A percentile compares a stretch with the other conserved stretches of the same genome.
phyloP scores from a whole-genome alignment of 495 filamentous ascomycete species.

The Aspergillus nanangensis region DNA sequence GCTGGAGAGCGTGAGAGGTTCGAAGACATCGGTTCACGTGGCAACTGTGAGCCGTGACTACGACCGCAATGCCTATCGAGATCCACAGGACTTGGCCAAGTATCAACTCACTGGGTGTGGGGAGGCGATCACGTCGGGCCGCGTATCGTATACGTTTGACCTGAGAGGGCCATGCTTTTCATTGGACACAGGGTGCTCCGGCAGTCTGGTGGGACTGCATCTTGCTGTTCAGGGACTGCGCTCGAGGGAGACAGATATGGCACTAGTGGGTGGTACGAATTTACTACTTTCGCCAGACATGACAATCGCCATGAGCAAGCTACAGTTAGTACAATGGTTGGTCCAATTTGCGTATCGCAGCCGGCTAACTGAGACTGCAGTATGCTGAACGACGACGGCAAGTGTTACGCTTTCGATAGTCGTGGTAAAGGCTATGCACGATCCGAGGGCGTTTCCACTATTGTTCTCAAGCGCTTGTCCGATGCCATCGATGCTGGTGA shows the following conservation, averaged over 20 bases:
- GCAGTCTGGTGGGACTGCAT: constrained; percentile 31
- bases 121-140: constrained; percentile 27
- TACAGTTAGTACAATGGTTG: not conserved
- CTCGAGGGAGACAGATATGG: constrained; percentile 19
- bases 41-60: constrained; percentile 46
- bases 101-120: constrained; percentile 47
- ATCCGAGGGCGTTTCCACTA: constrained; percentile 28
- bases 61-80: constrained; percentile 30
- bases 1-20: constrained; percentile 35
- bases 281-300: constrained; percentile 23
- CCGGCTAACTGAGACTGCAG: constrained; percentile 15
- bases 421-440: constrained; percentile 32
- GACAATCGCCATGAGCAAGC: constrained; percentile 2
- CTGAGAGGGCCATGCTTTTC: constrained; percentile 24
- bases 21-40: constrained; percentile 41
- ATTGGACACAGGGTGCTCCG: constrained; percentile 36
- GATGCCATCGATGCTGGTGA: constrained; percentile 24
- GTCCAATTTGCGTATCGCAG: not conserved
- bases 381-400: constrained; percentile 20
- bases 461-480: constrained; percentile 26
- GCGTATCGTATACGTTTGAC: constrained; percentile 34
- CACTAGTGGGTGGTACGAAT: constrained; percentile 24
- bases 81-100: constrained; percentile 33
- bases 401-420: constrained; percentile 27
- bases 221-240: constrained; percentile 24